Percentiles rank a stretch among this genome's conserved stretches.
Evolutionary conservation across 345 rosid genomes (phyloP).

Genomic region (Brassica carinata): DNA sequence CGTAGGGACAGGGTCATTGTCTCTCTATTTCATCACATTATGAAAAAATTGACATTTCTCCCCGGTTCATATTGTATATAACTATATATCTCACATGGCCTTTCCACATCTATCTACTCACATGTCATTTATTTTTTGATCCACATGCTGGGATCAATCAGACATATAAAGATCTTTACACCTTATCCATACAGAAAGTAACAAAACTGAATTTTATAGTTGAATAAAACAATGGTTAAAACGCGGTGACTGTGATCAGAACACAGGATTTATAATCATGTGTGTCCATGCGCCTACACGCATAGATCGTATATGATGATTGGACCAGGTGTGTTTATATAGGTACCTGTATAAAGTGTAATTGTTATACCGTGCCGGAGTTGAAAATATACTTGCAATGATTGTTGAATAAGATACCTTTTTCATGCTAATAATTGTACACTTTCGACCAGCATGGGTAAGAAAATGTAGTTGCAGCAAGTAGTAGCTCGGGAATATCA

Average conservation of each 20-base stretch:
- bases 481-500: constrained; percentile 15
- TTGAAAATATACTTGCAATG: constrained; percentile 19
- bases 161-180: constrained; percentile 10
- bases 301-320: constrained; percentile 20
- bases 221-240: not conserved
- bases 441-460: constrained; percentile 25
- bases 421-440: constrained; percentile 24
- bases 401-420: constrained; percentile 10
- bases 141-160: constrained; percentile 18
- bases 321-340: constrained; percentile 14
- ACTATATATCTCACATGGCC: constrained; percentile 38
- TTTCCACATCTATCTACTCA: constrained; percentile 34
- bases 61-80: constrained; percentile 7
- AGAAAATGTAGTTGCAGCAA: constrained; percentile 8
- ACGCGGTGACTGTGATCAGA: not conserved
- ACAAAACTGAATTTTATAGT: not conserved
- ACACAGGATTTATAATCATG: not conserved
- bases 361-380: constrained; percentile 7
- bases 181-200: not conserved
- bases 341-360: constrained; percentile 28
- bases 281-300: not conserved
- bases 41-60: constrained; percentile 27
- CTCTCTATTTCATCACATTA: constrained; percentile 27
- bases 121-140: constrained; percentile 34
- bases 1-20: constrained; percentile 37